These are phyloP conservation scores for Stevia rebaudiana DNA, from an alignment of 140 eudicot species.

Conservation along the genomic window DNA sequence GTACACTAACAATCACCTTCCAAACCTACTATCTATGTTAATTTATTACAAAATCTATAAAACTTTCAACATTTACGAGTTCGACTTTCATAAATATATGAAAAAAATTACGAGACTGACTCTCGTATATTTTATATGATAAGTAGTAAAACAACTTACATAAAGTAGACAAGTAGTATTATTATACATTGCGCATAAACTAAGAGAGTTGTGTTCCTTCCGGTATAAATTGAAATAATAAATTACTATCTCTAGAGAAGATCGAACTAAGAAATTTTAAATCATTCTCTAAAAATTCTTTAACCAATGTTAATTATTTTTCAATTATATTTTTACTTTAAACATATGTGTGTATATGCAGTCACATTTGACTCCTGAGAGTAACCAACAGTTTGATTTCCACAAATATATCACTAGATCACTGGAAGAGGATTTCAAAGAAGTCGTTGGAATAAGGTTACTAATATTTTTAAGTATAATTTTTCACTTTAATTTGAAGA, in stretches of 20 bases:
- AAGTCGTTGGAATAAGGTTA: constrained; percentile 61
- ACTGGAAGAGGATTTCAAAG: constrained; percentile 63
- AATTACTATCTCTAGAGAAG: not conserved
- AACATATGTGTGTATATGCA: constrained; percentile 5
- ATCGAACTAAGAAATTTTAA: not conserved
- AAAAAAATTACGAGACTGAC: too few species aligned
- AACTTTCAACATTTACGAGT: too few species aligned
- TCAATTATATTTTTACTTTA: not conserved
- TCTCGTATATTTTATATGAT: too few species aligned
- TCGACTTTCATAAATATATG: too few species aligned
- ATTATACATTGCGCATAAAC: too few species aligned
- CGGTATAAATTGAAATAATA: too few species aligned
- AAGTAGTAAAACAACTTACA: too few species aligned
- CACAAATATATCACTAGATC: constrained; percentile 51
- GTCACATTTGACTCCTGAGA: constrained; percentile 56
- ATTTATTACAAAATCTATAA: too few species aligned
- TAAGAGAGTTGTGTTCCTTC: too few species aligned
- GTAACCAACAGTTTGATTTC: constrained; percentile 39
- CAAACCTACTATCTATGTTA: not conserved
- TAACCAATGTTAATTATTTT: not conserved
- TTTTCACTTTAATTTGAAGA: not conserved
- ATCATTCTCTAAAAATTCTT: not conserved
- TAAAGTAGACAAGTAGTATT: too few species aligned
- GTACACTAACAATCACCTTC: not conserved
- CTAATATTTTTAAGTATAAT: too few species aligned